Base-by-base conservation (phyloP, 208 protist species). In the Trypanosoma rangeli region DNA sequence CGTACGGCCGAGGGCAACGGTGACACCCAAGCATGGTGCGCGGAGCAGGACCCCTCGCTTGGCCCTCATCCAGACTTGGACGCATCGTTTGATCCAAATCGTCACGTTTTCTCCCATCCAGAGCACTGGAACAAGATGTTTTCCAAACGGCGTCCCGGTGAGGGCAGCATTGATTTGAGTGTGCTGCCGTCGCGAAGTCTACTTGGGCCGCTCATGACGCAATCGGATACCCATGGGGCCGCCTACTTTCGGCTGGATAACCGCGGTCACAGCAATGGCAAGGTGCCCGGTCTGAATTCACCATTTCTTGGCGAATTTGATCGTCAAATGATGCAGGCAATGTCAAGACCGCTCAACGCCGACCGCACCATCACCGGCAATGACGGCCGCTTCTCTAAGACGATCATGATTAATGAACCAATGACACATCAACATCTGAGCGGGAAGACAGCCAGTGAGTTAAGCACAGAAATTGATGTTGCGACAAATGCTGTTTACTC, bases 41-140 rank as follows among this genome's bases (percentile, higher is more conserved):
- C 61, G 24, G 66, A 44, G 0, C 91, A 96, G 68, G 91, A 96
- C 67, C 86, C 88, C 9, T 82, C 85, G 5, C 70, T 85, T 24
- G 74, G 71, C 3, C 31, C 33, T 5, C 88, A 94, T 68, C 78
- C 88, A 5, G 88, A 94, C 66, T 33, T 94, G 26, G 73, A 72
- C 54, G 33, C 74, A 22, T 66, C 50, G 52, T 94, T 94, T 76
- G 85, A 96, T 69, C 86, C 91, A 5, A 87, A 96, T 76, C 75
- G 74, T 56, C 90, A 84, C 48, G 64, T 85, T n/a, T 96, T 94
- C 67, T 94, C 86, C 35, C 73, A 93, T 64, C 91, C 91, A 20
- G 85, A 94, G 78, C 91, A 96, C 78, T 94, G 88, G 89, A 96
- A 96, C 68, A 91, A 92, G 64, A 91, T 94, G 84, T 94, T 93